Evolutionary conservation across 768 basidiomycete genomes (phyloP).

Genomic region (Gloeophyllum trabeum): DNA sequence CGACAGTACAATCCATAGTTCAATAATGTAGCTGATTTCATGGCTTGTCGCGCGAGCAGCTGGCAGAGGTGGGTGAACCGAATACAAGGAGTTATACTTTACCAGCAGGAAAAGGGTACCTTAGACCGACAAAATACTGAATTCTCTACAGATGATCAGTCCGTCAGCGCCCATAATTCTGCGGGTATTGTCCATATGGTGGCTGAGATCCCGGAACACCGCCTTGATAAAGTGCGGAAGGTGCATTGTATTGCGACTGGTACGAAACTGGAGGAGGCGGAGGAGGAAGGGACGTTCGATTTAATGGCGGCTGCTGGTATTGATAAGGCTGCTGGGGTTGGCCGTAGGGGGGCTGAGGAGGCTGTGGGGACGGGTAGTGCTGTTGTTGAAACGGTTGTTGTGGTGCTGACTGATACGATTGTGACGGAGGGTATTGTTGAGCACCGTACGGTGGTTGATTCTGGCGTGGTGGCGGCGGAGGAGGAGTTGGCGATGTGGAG

Average conservation of each 20-base stretch:
- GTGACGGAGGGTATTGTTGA: slow-evolving; percentile 13
- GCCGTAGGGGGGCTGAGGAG: slow-evolving; percentile 10
- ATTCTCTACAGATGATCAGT: too few species aligned
- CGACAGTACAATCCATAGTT: too few species aligned
- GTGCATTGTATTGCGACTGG: slow-evolving; percentile 3
- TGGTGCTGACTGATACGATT: slow-evolving; percentile 4
- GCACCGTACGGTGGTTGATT: slow-evolving; percentile 14
- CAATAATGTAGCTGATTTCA: too few species aligned
- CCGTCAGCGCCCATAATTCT: background rate
- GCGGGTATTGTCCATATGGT: background rate
- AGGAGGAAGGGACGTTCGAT: slow-evolving; percentile 8
- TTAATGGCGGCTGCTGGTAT: slow-evolving; percentile 9
- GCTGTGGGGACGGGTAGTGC: slow-evolving; percentile 11
- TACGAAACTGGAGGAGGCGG: slow-evolving; percentile 11
- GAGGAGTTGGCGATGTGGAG: slow-evolving; percentile 1
- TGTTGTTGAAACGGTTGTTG: background rate
- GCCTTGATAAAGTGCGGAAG: background rate
- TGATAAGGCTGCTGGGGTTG: slow-evolving; percentile 11
- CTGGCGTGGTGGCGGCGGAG: slow-evolving; percentile 13
- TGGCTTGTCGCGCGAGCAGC: too few species aligned
- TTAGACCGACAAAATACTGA: too few species aligned
- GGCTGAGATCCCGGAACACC: background rate
- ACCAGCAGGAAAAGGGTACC: too few species aligned
- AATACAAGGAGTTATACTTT: too few species aligned
- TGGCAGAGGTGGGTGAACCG: too few species aligned